Base-by-base conservation (phyloP, 805 yeast genomes). In the Yarrowia osloensis region DNA sequence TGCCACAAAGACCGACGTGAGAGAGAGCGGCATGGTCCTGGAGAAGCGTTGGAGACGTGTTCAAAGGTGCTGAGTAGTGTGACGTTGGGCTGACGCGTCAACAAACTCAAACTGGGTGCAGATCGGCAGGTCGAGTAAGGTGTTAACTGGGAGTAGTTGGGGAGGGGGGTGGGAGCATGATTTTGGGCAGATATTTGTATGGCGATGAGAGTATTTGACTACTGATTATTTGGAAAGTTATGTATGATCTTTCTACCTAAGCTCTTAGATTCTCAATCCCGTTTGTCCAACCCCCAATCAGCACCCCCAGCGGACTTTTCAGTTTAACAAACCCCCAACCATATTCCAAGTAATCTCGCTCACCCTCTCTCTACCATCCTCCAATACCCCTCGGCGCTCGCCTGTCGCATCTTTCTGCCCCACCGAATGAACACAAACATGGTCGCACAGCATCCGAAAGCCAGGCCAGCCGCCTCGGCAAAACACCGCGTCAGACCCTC, bases 1-100 rank as follows among this genome's bases (percentile, higher is more conserved):
- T 4, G 90, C 88, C 11, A 88, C 84, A 85, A 89, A 87, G 21
- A 87, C 84, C 73, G 87, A 86, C 85, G 86, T 84, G 17, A 88
- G 77, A 0, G 90, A 84, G 74, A 80, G 83, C 69, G 67, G 47
- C 69, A 66, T 67, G 29, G 33, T 21, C 21, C 5, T 31, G 15
- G 28, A 8, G n/a, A n/a, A n/a, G n/a, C n/a, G n/a, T n/a, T n/a
- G n/a, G n/a, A n/a, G n/a, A 13, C 4, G 21, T n/a, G 44, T 21
- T 8, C 15, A 17, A 17, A 17, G 22, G 22, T 37, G 9, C n/a
- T 8, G 6, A n/a, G 33, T 15, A 6, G 19, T 21, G 50, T 46
- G 33, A 26, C n/a, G 33, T 28, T 13, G 21, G 17, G 31, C 2
- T 33, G 57, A 50, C 39, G 39, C 57, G 39, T 50, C 35, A 4